These are phyloP conservation scores for Plasmodium billcollinsi DNA, from an alignment of 169 alveolate species.

Conservation along the genomic window DNA sequence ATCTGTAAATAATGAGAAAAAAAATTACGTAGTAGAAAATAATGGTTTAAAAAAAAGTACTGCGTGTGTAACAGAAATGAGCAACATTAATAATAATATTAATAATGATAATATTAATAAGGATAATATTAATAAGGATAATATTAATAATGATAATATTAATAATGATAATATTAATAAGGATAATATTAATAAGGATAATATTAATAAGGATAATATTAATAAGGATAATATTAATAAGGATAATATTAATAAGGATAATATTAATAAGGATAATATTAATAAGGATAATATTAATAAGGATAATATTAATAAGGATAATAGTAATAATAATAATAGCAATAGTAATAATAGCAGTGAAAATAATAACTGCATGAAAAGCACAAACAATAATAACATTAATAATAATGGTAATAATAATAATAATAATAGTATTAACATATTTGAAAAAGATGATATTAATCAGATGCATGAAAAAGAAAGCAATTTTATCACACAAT, in stretches of 20 bases:
- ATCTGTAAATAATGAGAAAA: neutral
- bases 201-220: neutral
- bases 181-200: no score
- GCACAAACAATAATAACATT: neutral
- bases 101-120: no score
- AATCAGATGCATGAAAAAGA: neutral
- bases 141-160: no score
- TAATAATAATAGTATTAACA: neutral
- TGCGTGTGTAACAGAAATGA: no score
- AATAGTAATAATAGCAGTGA: slow-evolving; percentile 15
- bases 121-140: no score
- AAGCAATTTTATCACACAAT: neutral
- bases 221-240: neutral
- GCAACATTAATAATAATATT: no score
- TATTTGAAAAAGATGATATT: neutral
- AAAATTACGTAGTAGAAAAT: no score
- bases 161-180: no score
- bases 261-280: neutral
- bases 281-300: neutral
- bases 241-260: neutral
- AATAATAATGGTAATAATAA: no score
- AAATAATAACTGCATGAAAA: neutral
- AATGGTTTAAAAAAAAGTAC: no score
- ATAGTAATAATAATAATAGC: slow-evolving; percentile 18
- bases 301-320: slow-evolving; percentile 8